These are phyloP conservation scores for Prunus campanulata DNA, from an alignment of 306 rosid genomes.

Conservation along the genomic window DNA sequence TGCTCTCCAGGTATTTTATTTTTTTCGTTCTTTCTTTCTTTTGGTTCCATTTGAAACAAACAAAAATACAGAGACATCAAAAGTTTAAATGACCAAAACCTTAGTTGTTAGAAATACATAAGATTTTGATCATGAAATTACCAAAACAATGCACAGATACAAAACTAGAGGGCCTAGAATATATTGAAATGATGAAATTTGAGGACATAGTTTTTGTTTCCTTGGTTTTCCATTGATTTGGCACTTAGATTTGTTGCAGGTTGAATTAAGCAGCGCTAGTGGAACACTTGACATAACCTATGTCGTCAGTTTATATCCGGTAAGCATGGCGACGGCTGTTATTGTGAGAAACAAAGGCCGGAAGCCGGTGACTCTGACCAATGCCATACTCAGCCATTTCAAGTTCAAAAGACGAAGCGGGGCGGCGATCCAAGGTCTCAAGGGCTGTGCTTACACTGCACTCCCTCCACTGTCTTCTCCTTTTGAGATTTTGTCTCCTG, in stretches of 20 bases:
- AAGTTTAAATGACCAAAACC: too few species aligned
- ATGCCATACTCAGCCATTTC: slow-evolving; percentile 79
- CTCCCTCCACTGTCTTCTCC: slow-evolving; percentile 77
- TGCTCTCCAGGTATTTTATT: slow-evolving; percentile 77
- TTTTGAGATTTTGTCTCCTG: slow-evolving; percentile 65
- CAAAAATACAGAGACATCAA: too few species aligned
- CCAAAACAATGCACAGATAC: too few species aligned
- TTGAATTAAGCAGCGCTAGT: slow-evolving; percentile 46
- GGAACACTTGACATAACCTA: slow-evolving; percentile 63
- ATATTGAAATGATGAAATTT: too few species aligned
- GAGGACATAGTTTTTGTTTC: too few species aligned
- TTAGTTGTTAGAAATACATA: too few species aligned
- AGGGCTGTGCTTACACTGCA: slow-evolving; percentile 58
- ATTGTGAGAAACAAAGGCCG: slow-evolving; percentile 62
- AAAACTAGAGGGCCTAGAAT: too few species aligned
- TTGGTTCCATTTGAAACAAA: background rate
- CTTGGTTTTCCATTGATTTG: background rate
- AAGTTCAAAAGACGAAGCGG: slow-evolving; percentile 65
- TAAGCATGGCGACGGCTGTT: slow-evolving; percentile 90
- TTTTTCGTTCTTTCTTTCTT: too few species aligned
- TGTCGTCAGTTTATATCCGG: slow-evolving; percentile 72
- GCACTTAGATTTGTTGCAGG: slow-evolving; percentile 23
- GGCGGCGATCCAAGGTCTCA: slow-evolving; percentile 78
- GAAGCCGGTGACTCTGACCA: slow-evolving; percentile 54
- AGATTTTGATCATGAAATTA: background rate